A percentile compares a stretch with the other conserved stretches of the same genome.
These are phyloP conservation scores for Meredithiella fracta DNA, from an alignment of 2,329 filamentous ascomycete genomes.

Conservation along the genomic window DNA sequence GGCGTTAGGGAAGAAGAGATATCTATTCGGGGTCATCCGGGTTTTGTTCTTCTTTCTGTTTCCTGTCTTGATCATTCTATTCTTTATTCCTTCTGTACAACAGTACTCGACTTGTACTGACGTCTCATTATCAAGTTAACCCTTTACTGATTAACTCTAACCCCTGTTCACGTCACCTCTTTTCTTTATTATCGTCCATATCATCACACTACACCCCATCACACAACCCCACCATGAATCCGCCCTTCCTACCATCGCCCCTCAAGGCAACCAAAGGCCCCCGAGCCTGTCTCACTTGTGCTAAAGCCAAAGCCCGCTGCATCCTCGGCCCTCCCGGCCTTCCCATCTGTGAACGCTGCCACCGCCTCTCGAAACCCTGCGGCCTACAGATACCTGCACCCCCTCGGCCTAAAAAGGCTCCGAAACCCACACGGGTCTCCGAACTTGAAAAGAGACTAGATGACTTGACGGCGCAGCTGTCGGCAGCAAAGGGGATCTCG, in stretches of 20 bases:
- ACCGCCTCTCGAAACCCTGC: constrained; percentile 32
- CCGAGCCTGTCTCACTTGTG: constrained; percentile 33
- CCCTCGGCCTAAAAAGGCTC: constrained; percentile 29
- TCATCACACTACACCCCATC: background rate
- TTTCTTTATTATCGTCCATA: background rate
- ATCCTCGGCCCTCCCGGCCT: constrained; percentile 26
- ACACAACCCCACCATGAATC: constrained; percentile 1
- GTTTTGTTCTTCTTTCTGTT: too few species aligned
- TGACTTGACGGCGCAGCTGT: constrained; percentile 30
- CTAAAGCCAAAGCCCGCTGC: constrained; percentile 35
- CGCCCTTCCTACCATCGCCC: background rate
- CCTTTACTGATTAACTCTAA: background rate
- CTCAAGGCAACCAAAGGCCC: constrained; percentile 24
- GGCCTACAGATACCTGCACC: constrained; percentile 31
- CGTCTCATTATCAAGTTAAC: too few species aligned
- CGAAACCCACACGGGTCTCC: constrained; percentile 32
- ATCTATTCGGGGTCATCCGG: too few species aligned
- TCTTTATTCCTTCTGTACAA: too few species aligned
- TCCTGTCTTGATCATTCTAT: too few species aligned
- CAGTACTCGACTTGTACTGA: too few species aligned
- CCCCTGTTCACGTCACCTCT: too few species aligned
- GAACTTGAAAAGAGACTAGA: constrained; percentile 35
- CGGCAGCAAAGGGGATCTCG: background rate
- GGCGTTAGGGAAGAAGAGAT: too few species aligned
- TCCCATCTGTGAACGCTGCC: constrained; percentile 33